Conservation (phyloP, 306 rosid species). For the Rubus parviflorus region DNA sequence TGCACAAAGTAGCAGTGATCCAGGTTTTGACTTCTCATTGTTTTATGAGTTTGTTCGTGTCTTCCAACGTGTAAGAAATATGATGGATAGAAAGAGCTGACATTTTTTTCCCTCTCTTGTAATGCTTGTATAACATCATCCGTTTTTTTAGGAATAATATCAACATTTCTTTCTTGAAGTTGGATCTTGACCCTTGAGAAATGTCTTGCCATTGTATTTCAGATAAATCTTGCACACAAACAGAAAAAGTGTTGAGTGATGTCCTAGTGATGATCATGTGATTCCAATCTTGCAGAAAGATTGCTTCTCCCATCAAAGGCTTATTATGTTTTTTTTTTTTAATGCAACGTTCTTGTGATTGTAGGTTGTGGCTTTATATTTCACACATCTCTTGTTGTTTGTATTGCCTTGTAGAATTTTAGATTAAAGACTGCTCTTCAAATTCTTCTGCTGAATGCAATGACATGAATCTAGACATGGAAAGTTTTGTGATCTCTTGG, state of each 20-base stretch:
- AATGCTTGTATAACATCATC: neutral
- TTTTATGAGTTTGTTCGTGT: conserved; percentile 78
- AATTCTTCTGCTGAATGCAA: neutral
- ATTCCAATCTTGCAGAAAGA: neutral
- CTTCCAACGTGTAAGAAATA: conserved; percentile 59
- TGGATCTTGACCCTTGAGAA: too few species aligned
- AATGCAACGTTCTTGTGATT: too few species aligned
- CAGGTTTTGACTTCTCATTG: conserved; percentile 60
- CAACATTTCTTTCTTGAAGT: neutral
- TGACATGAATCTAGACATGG: neutral
- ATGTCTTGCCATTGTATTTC: neutral
- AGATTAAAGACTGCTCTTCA: neutral
- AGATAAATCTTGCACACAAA: neutral
- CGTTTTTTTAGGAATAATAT: neutral
- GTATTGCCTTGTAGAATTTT: neutral
- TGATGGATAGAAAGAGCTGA: conserved; percentile 51
- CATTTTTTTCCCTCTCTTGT: neutral
- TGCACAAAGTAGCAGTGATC: conserved; percentile 21
- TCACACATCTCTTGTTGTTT: neutral
- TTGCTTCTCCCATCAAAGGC: neutral
- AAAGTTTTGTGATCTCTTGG: neutral
- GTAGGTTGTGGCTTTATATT: too few species aligned
- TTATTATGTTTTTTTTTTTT: too few species aligned
- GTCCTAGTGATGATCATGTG: neutral
- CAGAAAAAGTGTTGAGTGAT: neutral